Evolutionary conservation across 805 yeast genomes (phyloP), one percentile per base, ranked within the genome.

Genomic region (Nakazawaea laoshanensis): DNA sequence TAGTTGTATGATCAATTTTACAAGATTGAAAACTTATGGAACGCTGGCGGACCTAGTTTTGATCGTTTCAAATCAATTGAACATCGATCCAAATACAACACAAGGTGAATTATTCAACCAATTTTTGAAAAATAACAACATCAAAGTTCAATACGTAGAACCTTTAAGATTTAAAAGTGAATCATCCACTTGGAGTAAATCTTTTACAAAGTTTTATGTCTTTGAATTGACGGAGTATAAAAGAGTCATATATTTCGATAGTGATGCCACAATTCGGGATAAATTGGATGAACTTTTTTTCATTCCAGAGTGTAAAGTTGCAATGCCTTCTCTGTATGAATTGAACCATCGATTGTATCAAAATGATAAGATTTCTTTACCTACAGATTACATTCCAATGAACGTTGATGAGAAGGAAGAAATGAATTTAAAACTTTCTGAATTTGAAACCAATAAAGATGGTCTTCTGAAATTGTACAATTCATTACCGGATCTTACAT

Each of bases 201-300:
- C 77, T 35, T 68, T 71, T 41, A 73, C 79, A 1, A 77, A 77
- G 44, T 53, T 77, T 19, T 55, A 63, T 39, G 63, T 71, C 1
- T 77, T 77, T 46, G 59, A 64, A 34, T 61, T 61, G 42, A 50
- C 56, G 1, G 62, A 69, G 22, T 77, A 60, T 45, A 70, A 72
- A 17, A 50, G 79, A 29, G 47, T 77, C 12, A 61, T 77, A 10
- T 75, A 65, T 46, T 49, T 77, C 43, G 85, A 77, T 48, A 62
- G 76, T 7, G 84, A 77, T 52, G 64, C 77, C 3, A 37, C 49
- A 6, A 43, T 74, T 10, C 40, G 47, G 12, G 48, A 48, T 7
- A 49, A 61, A 26, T 37, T 74, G 44, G 78, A 73, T 49, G 76
- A 71, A 38, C 45, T 71, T 26, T 70, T 73, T 42, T 64, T 69